Conservation (phyloP, 495 filamentous ascomycete species). For the Chaetomium cochliodes region DNA sequence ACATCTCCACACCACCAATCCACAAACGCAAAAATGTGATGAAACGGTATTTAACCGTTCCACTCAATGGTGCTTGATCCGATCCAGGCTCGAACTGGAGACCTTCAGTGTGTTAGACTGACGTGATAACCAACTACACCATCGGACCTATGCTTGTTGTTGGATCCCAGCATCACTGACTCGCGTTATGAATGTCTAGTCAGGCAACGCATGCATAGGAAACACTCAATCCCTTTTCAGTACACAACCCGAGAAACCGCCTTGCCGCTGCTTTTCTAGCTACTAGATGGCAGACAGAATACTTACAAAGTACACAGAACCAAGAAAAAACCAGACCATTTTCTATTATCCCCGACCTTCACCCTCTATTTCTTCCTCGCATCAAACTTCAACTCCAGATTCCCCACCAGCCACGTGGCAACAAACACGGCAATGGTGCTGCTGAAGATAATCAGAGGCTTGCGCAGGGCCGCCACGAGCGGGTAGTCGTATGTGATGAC, state of each 20-base stretch:
- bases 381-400: slow-evolving; percentile 60
- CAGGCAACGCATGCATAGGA: neutral
- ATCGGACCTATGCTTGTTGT: slow-evolving; percentile 20
- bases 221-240: neutral
- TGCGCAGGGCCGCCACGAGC: slow-evolving; percentile 70
- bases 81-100: slow-evolving; percentile 28
- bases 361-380: slow-evolving; percentile 32
- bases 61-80: slow-evolving; percentile 14
- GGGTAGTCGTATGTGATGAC: slow-evolving; percentile 89
- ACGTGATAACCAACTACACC: slow-evolving; percentile 30
- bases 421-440: slow-evolving; percentile 73
- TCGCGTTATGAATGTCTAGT: neutral
- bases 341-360: slow-evolving; percentile 20
- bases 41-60: neutral
- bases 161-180: neutral
- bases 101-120: slow-evolving; percentile 24
- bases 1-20: neutral
- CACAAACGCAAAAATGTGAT: slow-evolving; percentile 7
- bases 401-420: slow-evolving; percentile 71
- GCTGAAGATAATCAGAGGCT: slow-evolving; percentile 80
- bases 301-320: slow-evolving; percentile 14
- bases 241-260: neutral
- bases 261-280: neutral
- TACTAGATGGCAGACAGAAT: neutral
- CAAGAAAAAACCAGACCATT: slow-evolving; percentile 9